Conservation (phyloP, 108 stramenopile species). For the Cyclotella cryptica region DNA sequence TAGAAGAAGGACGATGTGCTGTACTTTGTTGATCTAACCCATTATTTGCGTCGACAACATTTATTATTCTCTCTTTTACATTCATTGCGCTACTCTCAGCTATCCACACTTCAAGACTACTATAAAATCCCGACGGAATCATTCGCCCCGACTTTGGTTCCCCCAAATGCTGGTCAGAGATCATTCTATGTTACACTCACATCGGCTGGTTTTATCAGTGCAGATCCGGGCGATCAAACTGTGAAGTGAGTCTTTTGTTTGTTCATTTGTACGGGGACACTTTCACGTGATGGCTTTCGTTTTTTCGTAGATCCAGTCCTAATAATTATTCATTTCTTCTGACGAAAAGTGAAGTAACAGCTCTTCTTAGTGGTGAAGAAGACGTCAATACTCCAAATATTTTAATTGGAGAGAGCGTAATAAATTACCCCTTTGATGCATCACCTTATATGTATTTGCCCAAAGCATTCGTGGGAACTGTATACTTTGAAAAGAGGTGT, state of each 20-base stretch:
- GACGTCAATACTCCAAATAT: conserved; percentile 19
- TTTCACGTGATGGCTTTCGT: not conserved
- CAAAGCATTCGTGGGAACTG: conserved; percentile 22
- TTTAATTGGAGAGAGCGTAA: conserved; percentile 29
- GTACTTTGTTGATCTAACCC: no score
- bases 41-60: no score
- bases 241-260: conserved; percentile 10
- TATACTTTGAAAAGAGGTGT: conserved; percentile 27
- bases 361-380: not conserved
- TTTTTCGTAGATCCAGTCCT: not conserved
- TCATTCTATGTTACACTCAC: conserved; percentile 35
- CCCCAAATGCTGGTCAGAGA: conserved; percentile 30
- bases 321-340: no score
- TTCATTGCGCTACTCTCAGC: not conserved
- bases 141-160: conserved; percentile 9
- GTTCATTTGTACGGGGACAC: not conserved
- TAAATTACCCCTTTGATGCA: conserved; percentile 5
- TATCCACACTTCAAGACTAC: not conserved
- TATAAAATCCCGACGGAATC: conserved; percentile 16
- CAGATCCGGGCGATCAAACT: not conserved
- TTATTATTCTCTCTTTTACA: not conserved
- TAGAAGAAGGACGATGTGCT: no score
- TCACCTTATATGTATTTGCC: conserved; percentile 5
- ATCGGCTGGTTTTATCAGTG: not conserved
- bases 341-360: not conserved